Conservation (phyloP, 1,284 basidiomycete genomes). For the Ganoderma meredithae region DNA sequence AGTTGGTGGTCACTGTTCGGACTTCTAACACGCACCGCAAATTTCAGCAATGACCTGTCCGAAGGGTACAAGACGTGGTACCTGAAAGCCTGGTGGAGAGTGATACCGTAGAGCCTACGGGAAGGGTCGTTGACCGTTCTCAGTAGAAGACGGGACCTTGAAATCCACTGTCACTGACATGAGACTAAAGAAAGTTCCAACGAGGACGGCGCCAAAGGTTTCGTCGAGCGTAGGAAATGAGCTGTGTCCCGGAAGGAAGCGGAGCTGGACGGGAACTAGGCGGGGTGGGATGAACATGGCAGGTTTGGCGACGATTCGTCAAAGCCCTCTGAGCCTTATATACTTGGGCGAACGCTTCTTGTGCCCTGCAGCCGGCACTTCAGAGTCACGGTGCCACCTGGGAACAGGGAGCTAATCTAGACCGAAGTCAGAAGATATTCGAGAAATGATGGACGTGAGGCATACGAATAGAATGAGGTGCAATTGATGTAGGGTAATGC, state of each 20-base stretch:
- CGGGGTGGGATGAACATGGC: background rate
- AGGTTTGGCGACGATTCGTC: background rate
- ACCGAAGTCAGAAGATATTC: background rate
- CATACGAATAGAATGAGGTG: background rate
- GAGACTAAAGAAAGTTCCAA: background rate
- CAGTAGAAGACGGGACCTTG: background rate
- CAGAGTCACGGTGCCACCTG: background rate
- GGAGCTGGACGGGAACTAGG: too few species aligned
- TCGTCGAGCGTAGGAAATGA: background rate
- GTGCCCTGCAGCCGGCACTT: background rate
- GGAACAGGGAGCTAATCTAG: background rate
- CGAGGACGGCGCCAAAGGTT: background rate
- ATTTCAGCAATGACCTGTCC: background rate
- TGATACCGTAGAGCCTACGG: background rate
- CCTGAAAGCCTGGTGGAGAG: slow-evolving; percentile 1
- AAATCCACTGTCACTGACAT: background rate
- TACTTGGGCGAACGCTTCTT: too few species aligned
- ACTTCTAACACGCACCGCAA: background rate
- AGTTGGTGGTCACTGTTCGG: background rate
- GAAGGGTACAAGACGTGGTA: background rate
- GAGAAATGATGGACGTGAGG: background rate
- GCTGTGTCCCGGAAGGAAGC: background rate
- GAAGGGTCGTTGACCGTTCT: background rate
- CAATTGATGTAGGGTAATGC: background rate
- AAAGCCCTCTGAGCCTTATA: background rate